Conservation (phyloP, 139 green algal species). For the Astrephomene gubernaculifera region DNA sequence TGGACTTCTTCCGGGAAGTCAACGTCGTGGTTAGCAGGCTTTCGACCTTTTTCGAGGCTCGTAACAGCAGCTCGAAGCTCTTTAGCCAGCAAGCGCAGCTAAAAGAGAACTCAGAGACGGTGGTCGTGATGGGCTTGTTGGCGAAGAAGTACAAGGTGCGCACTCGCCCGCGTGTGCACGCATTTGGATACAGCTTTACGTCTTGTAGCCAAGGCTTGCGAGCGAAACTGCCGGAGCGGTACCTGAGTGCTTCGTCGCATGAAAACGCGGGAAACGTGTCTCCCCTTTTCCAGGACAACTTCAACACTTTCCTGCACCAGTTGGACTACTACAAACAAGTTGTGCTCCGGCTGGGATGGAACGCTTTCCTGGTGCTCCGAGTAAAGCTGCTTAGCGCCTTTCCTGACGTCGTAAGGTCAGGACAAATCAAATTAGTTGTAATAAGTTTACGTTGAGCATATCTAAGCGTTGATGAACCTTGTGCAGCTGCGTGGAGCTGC, state of each 20-base stretch:
- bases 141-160: slow-evolving; percentile 71
- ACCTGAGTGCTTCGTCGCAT: not conserved
- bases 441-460: not conserved
- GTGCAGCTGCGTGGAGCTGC: slow-evolving; percentile 65
- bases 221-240: too few relatives aligned
- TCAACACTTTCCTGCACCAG: slow-evolving; percentile 35
- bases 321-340: slow-evolving; percentile 49
- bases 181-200: too few relatives aligned
- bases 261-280: not conserved
- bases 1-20: slow-evolving; percentile 64
- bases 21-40: slow-evolving; percentile 56
- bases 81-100: slow-evolving; percentile 42
- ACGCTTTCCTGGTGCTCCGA: slow-evolving; percentile 57
- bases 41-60: slow-evolving; percentile 31
- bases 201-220: too few relatives aligned
- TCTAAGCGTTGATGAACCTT: not conserved
- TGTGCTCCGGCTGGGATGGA: slow-evolving; percentile 58
- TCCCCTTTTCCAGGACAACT: slow-evolving; percentile 28
- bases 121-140: slow-evolving; percentile 50
- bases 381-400: slow-evolving; percentile 58
- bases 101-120: slow-evolving; percentile 58
- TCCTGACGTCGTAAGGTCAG: slow-evolving; percentile 66
- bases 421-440: not conserved
- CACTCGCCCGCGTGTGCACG: too few relatives aligned
- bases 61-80: not conserved